Evolutionary conservation across 495 filamentous ascomycete genomes (phyloP), one percentile per base, ranked within the genome.

Genomic region (Tuber aestivum): DNA sequence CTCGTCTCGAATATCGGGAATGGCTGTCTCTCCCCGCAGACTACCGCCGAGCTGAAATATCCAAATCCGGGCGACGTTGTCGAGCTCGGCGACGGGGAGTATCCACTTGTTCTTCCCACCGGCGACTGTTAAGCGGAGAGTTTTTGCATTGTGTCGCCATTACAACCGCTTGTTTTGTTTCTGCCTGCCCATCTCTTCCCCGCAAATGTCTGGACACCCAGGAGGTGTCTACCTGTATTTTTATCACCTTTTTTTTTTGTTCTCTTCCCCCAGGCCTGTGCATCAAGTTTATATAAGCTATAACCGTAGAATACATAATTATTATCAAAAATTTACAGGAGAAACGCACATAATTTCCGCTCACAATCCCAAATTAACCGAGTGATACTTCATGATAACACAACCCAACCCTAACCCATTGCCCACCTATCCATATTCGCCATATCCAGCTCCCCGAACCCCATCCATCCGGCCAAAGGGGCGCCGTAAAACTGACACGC

Each of bases 21-120:
- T 73, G 77, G 77, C 27, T 91, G 87, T 82, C 82, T 75, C 27
- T 92, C 90, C 45, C 77, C 79, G 68, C 88, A 91, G 74, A 83
- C 81, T 5, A 69, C 82, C 71, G 83, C 32, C n/a, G 89, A 93
- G 70, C 87, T 91, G 42, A 83, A 87, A 21, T 95, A 90, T 84
- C 92, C 92, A n/a, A 84, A 93, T 77, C 91, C 93, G 12, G 93
- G 93, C 71, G 84, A 86, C 3, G 87, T 91, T 75, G 87, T 94
- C 48, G 72, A 68, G 35, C 72, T 72, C 14, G 78, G 72, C 1
- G 69, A 79, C 20, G 41, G 70, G 38, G 9, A 77, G 14, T 71
- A 61, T n/a, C 2, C 5, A 20, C 41, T 77, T 7, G 14, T n/a
- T 1, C 76, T 73, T 27, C 75, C 77, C 2, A 18, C 18, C 21